phyloP scores from a whole-genome alignment of 2,329 filamentous ascomycete genomes.

The Aureobasidium sp. region DNA sequence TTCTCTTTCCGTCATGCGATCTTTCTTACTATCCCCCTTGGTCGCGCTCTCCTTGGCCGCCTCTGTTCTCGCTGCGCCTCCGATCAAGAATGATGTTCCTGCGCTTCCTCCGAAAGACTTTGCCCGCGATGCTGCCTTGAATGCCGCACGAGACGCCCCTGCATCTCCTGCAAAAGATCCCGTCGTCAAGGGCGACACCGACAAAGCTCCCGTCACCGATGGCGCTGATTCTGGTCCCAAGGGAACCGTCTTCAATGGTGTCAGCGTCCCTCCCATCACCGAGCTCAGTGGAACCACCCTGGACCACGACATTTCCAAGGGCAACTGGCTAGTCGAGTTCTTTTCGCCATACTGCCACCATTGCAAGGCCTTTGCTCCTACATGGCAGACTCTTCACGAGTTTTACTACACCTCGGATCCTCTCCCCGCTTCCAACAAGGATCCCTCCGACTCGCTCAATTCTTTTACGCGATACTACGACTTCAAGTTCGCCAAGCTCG shows the following conservation, averaged over 20 bases:
- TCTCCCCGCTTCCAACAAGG: constrained; percentile 43
- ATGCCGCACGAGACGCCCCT: constrained; percentile 18
- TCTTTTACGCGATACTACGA: constrained; percentile 78
- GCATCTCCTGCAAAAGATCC: constrained; percentile 18
- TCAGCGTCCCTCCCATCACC: constrained; percentile 58
- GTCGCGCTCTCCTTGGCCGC: constrained; percentile 26
- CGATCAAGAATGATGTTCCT: constrained; percentile 12
- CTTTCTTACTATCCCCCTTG: constrained; percentile 25
- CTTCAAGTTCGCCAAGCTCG: constrained; percentile 78
- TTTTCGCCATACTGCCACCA: constrained; percentile 54
- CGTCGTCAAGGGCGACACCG: constrained; percentile 28
- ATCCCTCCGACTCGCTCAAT: constrained; percentile 47
- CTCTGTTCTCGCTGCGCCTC: constrained; percentile 20
- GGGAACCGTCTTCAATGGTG: constrained; percentile 57
- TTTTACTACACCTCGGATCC: constrained; percentile 87
- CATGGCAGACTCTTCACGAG: constrained; percentile 88
- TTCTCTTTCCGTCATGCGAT: constrained; percentile 24
- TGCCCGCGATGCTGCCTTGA: constrained; percentile 16
- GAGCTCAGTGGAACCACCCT: constrained; percentile 55
- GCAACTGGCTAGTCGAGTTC: constrained; percentile 53
- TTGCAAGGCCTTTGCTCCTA: constrained; percentile 72
- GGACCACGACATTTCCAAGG: constrained; percentile 53
- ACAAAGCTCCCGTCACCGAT: constrained; percentile 30
- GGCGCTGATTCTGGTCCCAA: constrained; percentile 19
- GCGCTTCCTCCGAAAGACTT: not conserved